These are phyloP conservation scores for Pugionium dolabratum DNA, from an alignment of 345 rosid species.

Conservation along the genomic window DNA sequence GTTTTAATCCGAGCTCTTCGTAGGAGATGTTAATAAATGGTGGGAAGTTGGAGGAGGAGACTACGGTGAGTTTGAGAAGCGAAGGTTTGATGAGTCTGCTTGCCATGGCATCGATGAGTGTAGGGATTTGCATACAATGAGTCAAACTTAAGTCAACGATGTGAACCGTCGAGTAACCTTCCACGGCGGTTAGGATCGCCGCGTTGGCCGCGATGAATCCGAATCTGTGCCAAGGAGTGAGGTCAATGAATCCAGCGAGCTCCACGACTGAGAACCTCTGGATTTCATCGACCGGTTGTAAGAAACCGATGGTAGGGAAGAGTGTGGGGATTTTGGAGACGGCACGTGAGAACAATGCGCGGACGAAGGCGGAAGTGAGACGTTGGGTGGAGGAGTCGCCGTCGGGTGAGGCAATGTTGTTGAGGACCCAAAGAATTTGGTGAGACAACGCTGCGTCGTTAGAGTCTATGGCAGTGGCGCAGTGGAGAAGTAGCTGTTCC, in stretches of 20 bases:
- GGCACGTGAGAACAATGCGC: conserved; percentile 81
- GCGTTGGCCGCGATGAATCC: conserved; percentile 92
- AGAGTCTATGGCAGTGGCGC: conserved; percentile 84
- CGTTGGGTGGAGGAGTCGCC: conserved; percentile 82
- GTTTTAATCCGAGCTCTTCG: conserved; percentile 66
- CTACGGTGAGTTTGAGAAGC: conserved; percentile 67
- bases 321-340: conserved; percentile 58
- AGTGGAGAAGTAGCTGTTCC: conserved; percentile 87
- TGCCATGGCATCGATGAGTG: conserved; percentile 72
- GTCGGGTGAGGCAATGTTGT: conserved; percentile 80
- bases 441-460: conserved; percentile 82
- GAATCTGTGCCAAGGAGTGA: conserved; percentile 92
- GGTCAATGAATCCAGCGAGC: conserved; percentile 80
- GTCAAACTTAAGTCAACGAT: conserved; percentile 83
- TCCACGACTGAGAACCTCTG: conserved; percentile 82
- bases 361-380: conserved; percentile 64
- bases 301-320: conserved; percentile 28
- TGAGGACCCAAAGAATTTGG: conserved; percentile 86
- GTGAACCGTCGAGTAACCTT: conserved; percentile 70
- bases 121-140: conserved; percentile 98
- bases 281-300: conserved; percentile 19
- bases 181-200: conserved; percentile 67
- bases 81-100: conserved; percentile 50
- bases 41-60: conserved; percentile 50
- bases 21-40: conserved; percentile 59